Percentiles rank a stretch among this genome's conserved stretches.
Evolutionary conservation across 306 rosid genomes (phyloP).

Genomic region (Glycine tomentella): DNA sequence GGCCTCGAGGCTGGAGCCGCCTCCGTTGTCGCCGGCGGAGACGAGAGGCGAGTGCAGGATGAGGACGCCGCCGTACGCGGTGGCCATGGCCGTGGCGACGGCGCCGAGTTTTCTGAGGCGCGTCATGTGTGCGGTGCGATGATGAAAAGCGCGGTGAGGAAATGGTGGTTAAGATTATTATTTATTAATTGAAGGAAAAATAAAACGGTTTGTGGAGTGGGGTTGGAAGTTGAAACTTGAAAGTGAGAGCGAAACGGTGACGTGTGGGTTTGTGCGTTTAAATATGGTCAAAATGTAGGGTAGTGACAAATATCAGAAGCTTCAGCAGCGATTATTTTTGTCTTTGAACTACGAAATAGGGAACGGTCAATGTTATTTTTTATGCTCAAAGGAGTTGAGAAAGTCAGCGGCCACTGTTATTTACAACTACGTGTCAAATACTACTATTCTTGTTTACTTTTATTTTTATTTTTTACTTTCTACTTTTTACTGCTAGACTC

Average conservation of each 20-base stretch:
- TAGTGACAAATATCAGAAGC: conserved; percentile 35
- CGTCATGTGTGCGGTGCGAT: conserved; percentile 34
- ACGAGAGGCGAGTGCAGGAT: conserved; percentile 57
- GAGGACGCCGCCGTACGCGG: conserved; percentile 64
- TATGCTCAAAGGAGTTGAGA: not conserved
- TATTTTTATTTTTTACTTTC: no score
- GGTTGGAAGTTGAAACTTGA: not conserved
- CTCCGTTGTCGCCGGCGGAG: no score
- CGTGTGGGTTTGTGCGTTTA: no score
- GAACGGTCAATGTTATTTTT: conserved; percentile 40
- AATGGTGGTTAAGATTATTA: not conserved
- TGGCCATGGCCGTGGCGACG: conserved; percentile 53
- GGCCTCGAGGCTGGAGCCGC: no score
- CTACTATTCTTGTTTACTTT: no score
- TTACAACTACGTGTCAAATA: no score
- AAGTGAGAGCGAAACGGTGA: conserved; percentile 10
- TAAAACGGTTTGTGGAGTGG: conserved; percentile 15
- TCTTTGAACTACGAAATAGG: conserved; percentile 37
- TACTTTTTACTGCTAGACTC: no score
- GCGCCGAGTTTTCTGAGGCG: conserved; percentile 66
- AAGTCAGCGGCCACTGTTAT: conserved; percentile 21
- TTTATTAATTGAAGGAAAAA: no score
- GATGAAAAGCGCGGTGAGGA: not conserved
- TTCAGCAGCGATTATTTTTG: conserved; percentile 27
- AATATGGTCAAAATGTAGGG: conserved; percentile 38